Evolutionary conservation across 2,329 filamentous ascomycete genomes (phyloP), one percentile per base, ranked within the genome.

Genomic region (Paramyrothecium sp.): DNA sequence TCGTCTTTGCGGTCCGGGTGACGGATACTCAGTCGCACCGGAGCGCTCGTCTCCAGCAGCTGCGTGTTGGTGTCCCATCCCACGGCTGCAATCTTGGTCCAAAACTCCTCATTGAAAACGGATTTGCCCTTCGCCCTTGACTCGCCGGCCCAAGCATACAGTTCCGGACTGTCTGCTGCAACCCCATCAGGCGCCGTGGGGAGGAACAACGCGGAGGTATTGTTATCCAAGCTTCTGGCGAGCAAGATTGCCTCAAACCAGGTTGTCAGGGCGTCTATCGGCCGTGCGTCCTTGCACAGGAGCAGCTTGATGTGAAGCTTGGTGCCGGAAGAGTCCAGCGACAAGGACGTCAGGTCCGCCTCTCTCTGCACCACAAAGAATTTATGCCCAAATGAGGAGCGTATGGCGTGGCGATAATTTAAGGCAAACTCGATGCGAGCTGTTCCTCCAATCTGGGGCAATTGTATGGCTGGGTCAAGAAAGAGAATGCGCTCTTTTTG

Each of bases 401-500:
- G 66, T 58, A 70, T 64, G 17, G 72, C 70, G 19, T 78, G 70
- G 38, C 69, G 71, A 58, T 81, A 83, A 57, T 67, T 77, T 7
- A 62, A 58, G 0, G 77, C 76, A 55, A 71, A 78, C 56, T 69
- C 81, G 65, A 77, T 78, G 58, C 68, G 63, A 3, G 70, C 71
- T 7, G 71, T 62, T 2, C 54, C 49, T 2, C 68, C 51, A 0
- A 67, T 69, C 2, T 61, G 26, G 3, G 57, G 60, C 48, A 76
- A 75, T 3, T 57, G 57, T 11, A 75, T 57, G 2, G 68, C 20
- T 1, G 72, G 70, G 2, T 49, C 58, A 75, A 75, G 78, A 26
- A 75, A 59, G 2, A 97, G 73, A 21, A 92, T 84, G 19, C 80
- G 84, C 69, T 92, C 89, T 51, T 78, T 74, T 52, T 82, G 66